These are phyloP conservation scores for Penicillium corylophilum DNA, from an alignment of 2,329 filamentous ascomycete species.

Conservation along the genomic window DNA sequence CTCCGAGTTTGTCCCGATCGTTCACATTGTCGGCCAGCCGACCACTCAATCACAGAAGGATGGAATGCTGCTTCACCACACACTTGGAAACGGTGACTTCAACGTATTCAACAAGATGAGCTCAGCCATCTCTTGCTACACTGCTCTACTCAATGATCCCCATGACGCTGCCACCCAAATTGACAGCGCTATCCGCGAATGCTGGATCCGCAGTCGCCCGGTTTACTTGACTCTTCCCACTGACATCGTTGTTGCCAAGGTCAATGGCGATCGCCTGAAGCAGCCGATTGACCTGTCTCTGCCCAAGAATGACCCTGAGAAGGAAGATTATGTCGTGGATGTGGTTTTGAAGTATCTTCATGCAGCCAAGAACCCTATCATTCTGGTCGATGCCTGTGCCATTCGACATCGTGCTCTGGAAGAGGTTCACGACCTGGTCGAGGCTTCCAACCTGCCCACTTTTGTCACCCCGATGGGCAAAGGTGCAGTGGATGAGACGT, in stretches of 20 bases:
- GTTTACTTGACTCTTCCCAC: slow-evolving; percentile 83
- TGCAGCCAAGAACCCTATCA: slow-evolving; percentile 69
- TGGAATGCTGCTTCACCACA: slow-evolving; percentile 60
- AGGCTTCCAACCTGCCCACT: slow-evolving; percentile 72
- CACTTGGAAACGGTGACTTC: slow-evolving; percentile 74
- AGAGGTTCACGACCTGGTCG: slow-evolving; percentile 70
- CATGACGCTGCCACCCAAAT: slow-evolving; percentile 71
- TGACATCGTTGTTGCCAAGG: slow-evolving; percentile 73
- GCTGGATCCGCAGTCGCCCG: slow-evolving; percentile 70
- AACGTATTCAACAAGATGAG: slow-evolving; percentile 81
- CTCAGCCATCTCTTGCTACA: slow-evolving; percentile 66
- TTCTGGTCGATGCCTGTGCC: slow-evolving; percentile 81
- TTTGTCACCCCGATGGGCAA: slow-evolving; percentile 94
- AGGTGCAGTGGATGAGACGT: slow-evolving; percentile 73
- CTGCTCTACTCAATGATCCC: slow-evolving; percentile 69
- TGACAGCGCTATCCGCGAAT: slow-evolving; percentile 73
- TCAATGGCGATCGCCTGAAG: slow-evolving; percentile 71
- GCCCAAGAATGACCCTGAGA: slow-evolving; percentile 65
- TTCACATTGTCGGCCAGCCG: slow-evolving; percentile 61
- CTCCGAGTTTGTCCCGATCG: slow-evolving; percentile 69
- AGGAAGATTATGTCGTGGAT: slow-evolving; percentile 79
- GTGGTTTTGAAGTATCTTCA: slow-evolving; percentile 72
- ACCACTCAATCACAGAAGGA: slow-evolving; percentile 48
- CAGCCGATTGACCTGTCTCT: slow-evolving; percentile 66
- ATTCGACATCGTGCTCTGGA: slow-evolving; percentile 71